Evolutionary conservation across 345 rosid species (phyloP), one percentile per base, ranked within the genome.

Genomic region (Eutrema japonicum): DNA sequence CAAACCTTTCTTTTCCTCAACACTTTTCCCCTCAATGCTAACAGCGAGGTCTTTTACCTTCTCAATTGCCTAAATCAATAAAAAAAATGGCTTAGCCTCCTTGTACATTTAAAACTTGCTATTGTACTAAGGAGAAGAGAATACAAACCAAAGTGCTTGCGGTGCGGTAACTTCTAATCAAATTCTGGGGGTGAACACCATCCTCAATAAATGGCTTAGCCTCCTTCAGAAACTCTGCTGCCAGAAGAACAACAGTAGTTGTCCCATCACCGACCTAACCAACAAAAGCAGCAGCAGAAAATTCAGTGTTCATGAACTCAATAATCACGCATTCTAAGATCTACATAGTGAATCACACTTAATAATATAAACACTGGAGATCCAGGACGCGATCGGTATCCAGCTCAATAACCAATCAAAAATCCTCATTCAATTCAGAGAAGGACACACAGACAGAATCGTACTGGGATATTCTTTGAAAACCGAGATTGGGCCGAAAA

Each of bases 151-250:
- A 78, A 74, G 87, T 22, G 78, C 92, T 59, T 2, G 98, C 99
- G 33, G 88, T 85, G 30, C 98, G 87, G 68, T 87, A 96, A 77
- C 99, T 96, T 70, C 95, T 83, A 30, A 93, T 96, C 66, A 96
- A 54, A 78, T 88, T 96, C 79, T 93, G 99, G 8, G 99, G 80
- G 78, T 92, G 98, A 71, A 93, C 99, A 32, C 99, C 99, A 36
- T 96, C 97, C 76, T 96, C 98, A 29, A 96, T 79, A 62, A 92
- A 96, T 57, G 99, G 98, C 72, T 96, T 96, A 48, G 99, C 99
- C 85, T 92, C 98, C 84, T 73, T 96, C 85, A 92, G 73, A 79
- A 96, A 93, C 82, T 96, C 99, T 26, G 87, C 93, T 0, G 98
- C 96, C 48, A 96, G 92, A 3, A 96, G 85, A 63, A 92, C 99